Percentiles rank a stretch among this genome's conserved stretches.
Conservation (phyloP, 164 flowering plant species). For the Taxillus chinensis region DNA sequence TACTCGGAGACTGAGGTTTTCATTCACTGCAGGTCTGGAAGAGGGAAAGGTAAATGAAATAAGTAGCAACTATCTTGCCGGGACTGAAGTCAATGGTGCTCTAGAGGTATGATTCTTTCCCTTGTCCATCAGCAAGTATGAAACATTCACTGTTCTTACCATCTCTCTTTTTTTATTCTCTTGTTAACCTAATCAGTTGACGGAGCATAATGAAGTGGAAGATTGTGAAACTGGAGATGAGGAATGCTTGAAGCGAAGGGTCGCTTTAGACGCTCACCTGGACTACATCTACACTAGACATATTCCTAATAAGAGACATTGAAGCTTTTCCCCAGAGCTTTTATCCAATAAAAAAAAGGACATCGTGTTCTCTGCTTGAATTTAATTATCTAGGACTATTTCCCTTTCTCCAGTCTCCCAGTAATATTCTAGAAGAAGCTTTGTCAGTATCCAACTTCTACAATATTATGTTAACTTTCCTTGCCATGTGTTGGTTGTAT, state of each 20-base stretch:
- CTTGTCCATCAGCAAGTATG: not conserved
- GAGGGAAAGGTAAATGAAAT: constrained; percentile 8
- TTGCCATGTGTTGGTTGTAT: too few species aligned
- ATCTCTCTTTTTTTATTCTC: not conserved
- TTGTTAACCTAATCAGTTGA: not conserved
- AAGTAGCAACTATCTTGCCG: constrained; percentile 6
- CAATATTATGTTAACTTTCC: too few species aligned
- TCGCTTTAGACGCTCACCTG: constrained; percentile 56
- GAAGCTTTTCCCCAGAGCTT: too few species aligned
- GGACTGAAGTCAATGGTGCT: constrained; percentile 11
- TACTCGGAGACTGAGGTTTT: not conserved
- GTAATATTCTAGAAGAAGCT: too few species aligned
- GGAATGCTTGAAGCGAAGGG: constrained; percentile 56
- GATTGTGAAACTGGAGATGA: constrained; percentile 37
- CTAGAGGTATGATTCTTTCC: constrained; percentile 12
- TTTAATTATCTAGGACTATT: too few species aligned
- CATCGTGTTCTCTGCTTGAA: too few species aligned
- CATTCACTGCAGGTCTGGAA: constrained; percentile 14
- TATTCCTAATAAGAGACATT: not conserved
- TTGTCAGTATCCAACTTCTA: too few species aligned
- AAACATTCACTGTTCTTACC: not conserved
- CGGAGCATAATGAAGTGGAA: constrained; percentile 43
- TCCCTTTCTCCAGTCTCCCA: too few species aligned
- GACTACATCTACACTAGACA: constrained; percentile 74
- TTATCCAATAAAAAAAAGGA: too few species aligned